Percentiles rank a stretch among this genome's conserved stretches.
These are phyloP conservation scores for Pseudogymnoascus sp. DNA, from an alignment of 2,329 filamentous ascomycete species.

Conservation along the genomic window DNA sequence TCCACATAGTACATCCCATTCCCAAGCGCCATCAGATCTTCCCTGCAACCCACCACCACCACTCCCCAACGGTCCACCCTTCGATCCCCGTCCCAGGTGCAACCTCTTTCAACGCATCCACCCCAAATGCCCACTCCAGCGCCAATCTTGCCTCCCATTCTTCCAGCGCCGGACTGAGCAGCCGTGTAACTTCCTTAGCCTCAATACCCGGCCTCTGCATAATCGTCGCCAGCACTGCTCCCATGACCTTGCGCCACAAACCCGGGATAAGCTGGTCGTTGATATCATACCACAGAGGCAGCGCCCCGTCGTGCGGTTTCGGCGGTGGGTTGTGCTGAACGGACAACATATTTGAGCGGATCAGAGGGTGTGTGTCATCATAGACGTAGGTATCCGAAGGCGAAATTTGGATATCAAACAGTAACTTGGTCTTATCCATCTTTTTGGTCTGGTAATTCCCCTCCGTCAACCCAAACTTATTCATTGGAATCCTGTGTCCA, in stretches of 20 bases:
- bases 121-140: constrained; percentile 44
- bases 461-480: constrained; percentile 64
- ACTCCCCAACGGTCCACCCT: constrained; percentile 47
- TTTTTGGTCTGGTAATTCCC: constrained; percentile 65
- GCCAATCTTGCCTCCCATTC: constrained; percentile 55
- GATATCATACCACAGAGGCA: constrained; percentile 69
- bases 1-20: background rate
- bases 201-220: constrained; percentile 55
- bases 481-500: constrained; percentile 48
- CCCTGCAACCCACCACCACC: constrained; percentile 60
- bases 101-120: constrained; percentile 43
- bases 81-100: constrained; percentile 27
- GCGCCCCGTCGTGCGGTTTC: constrained; percentile 38
- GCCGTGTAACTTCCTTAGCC: constrained; percentile 44
- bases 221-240: constrained; percentile 54
- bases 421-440: constrained; percentile 58
- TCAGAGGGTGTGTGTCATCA: constrained; percentile 39
- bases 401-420: constrained; percentile 53
- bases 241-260: constrained; percentile 59
- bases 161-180: constrained; percentile 53
- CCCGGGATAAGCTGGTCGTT: constrained; percentile 50
- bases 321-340: constrained; percentile 21
- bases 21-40: background rate
- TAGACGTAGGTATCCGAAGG: constrained; percentile 53
- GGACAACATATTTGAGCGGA: constrained; percentile 14